Percentiles rank a stretch among this genome's conserved stretches.
These are phyloP conservation scores for Cystobasidium onofrii DNA, from an alignment of 768 basidiomycete species.

Conservation along the genomic window DNA sequence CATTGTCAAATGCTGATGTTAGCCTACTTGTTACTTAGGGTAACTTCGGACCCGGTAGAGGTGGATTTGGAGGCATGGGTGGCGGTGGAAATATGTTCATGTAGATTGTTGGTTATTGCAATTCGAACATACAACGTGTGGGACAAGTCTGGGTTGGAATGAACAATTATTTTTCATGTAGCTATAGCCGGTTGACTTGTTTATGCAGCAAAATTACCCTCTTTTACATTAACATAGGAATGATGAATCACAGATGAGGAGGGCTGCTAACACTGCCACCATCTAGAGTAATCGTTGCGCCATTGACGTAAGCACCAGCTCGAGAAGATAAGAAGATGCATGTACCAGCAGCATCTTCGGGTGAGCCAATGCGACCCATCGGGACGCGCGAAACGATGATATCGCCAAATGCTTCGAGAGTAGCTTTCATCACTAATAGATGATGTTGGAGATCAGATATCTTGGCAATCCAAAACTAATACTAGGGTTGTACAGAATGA, in stretches of 20 bases:
- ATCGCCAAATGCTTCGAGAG: conserved; percentile 51
- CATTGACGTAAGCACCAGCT: conserved; percentile 59
- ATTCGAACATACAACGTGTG: no score
- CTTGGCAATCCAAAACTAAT: neutral
- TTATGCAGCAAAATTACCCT: no score
- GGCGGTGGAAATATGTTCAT: conserved; percentile 4
- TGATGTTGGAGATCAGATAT: neutral
- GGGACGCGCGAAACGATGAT: conserved; percentile 51
- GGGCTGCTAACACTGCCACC: conserved; percentile 25
- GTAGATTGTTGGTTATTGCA: neutral
- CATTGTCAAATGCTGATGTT: no score
- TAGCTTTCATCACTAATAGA: conserved; percentile 54
- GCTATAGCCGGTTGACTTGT: neutral
- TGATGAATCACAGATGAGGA: neutral
- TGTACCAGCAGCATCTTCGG: conserved; percentile 60
- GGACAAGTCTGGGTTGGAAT: no score
- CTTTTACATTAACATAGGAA: neutral
- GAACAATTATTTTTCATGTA: no score
- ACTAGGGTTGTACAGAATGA: neutral
- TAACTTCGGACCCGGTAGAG: neutral
- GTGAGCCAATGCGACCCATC: conserved; percentile 54
- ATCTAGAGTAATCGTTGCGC: conserved; percentile 37
- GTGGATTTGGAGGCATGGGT: neutral
- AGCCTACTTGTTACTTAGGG: no score
- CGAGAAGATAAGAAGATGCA: conserved; percentile 58